These are phyloP conservation scores for Fonsecaea multimorphosa DNA, from an alignment of 2,329 filamentous ascomycete genomes.

Conservation along the genomic window DNA sequence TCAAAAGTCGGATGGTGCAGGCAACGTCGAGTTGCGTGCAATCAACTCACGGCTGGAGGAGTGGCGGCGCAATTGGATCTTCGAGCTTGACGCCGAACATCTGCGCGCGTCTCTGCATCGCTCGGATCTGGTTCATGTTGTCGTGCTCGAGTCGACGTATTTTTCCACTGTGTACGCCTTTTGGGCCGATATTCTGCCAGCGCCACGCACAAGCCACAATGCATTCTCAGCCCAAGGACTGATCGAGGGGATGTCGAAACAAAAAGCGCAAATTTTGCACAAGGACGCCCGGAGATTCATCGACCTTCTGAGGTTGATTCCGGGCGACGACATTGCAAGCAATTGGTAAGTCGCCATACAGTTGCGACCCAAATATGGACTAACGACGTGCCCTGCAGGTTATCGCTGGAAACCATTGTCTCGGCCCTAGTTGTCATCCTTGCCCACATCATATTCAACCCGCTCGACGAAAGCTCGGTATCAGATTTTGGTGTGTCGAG, in stretches of 20 bases:
- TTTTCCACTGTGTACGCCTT: conserved; percentile 20
- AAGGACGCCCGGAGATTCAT: conserved; percentile 63
- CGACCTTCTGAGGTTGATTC: conserved; percentile 89
- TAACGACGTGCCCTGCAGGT: conserved; percentile 54
- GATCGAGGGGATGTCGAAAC: conserved; percentile 17
- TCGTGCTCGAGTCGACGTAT: conserved; percentile 27
- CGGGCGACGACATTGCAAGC: conserved; percentile 88
- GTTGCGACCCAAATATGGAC: neutral
- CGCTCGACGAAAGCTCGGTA: conserved; percentile 65
- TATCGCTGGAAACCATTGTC: conserved; percentile 94
- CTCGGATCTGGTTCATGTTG: conserved; percentile 31
- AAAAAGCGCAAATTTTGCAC: conserved; percentile 12
- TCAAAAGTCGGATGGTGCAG: neutral
- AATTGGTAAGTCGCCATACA: conserved; percentile 75
- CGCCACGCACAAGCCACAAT: neutral
- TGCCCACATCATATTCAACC: conserved; percentile 93
- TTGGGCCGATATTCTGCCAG: conserved; percentile 2
- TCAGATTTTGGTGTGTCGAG: conserved; percentile 22
- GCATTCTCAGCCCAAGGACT: conserved; percentile 23
- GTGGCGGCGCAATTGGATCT: conserved; percentile 27
- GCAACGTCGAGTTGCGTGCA: conserved; percentile 10
- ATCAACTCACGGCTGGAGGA: conserved; percentile 18
- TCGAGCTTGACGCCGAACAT: conserved; percentile 17
- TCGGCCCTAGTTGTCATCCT: conserved; percentile 92
- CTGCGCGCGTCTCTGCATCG: conserved; percentile 24